phyloP scores from a whole-genome alignment of 139 green algal genomes.

The Trebouxia sp. region DNA sequence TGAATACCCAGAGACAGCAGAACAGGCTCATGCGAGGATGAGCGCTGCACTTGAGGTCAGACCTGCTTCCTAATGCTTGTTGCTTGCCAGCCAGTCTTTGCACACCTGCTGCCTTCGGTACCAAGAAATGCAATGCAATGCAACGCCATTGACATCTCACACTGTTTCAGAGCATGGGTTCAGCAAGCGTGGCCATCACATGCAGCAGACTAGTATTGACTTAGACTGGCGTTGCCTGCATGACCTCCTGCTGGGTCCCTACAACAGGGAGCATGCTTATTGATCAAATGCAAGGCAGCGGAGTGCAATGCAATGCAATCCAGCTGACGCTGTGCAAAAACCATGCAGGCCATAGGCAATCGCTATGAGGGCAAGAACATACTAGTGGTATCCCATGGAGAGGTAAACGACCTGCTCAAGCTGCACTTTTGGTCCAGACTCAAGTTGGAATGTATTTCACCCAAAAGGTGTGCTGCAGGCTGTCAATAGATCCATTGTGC shows the following conservation, averaged over 20 bases:
- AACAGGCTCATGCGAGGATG: slow-evolving; percentile 28
- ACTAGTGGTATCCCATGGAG: slow-evolving; percentile 32
- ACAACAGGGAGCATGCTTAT: too few species aligned
- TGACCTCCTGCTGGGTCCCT: too few species aligned
- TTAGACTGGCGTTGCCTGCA: neutral
- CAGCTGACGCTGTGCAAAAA: too few species aligned
- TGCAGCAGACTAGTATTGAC: too few species aligned
- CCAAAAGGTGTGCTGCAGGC: neutral
- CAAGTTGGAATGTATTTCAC: neutral
- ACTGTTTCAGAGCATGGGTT: too few species aligned
- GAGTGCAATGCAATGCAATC: too few species aligned
- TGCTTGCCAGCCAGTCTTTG: too few species aligned
- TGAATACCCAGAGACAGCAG: slow-evolving; percentile 28
- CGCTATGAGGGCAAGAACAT: slow-evolving; percentile 25
- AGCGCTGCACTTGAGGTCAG: slow-evolving; percentile 1
- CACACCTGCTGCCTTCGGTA: too few species aligned
- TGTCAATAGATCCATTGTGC: neutral
- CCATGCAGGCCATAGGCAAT: slow-evolving; percentile 32
- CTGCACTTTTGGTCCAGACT: neutral
- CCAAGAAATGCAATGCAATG: too few species aligned
- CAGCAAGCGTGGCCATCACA: too few species aligned
- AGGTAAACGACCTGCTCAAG: neutral
- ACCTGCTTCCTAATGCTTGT: neutral
- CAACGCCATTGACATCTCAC: too few species aligned
- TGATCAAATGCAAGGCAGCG: too few species aligned